phyloP scores from a whole-genome alignment of 2,329 filamentous ascomycete genomes.

The Penicillium expansum region DNA sequence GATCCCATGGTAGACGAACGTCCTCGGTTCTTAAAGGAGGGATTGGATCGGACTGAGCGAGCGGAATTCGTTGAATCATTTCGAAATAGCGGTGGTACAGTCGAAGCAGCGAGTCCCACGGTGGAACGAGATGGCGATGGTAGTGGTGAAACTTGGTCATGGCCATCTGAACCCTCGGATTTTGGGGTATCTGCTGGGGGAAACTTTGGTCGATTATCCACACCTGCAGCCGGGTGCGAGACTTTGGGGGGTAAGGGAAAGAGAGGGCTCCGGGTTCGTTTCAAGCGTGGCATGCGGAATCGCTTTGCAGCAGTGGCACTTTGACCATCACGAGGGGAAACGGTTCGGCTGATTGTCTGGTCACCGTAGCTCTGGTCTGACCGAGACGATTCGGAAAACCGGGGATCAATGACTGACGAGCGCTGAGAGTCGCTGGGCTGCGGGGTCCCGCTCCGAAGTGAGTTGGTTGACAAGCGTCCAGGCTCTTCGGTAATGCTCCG shows the following conservation, averaged over 20 bases:
- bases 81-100: slow-evolving; percentile 50
- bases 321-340: slow-evolving; percentile 58
- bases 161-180: slow-evolving; percentile 27
- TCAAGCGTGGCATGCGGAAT: slow-evolving; percentile 75
- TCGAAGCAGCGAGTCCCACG: slow-evolving; percentile 49
- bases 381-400: slow-evolving; percentile 81
- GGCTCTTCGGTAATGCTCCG: slow-evolving; percentile 63
- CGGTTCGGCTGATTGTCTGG: slow-evolving; percentile 55
- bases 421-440: slow-evolving; percentile 62
- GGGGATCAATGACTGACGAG: slow-evolving; percentile 60
- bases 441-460: slow-evolving; percentile 49
- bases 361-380: slow-evolving; percentile 82
- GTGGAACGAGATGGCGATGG: slow-evolving; percentile 54
- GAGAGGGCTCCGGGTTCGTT: slow-evolving; percentile 70
- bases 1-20: slow-evolving; percentile 91
- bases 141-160: slow-evolving; percentile 40
- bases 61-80: slow-evolving; percentile 63
- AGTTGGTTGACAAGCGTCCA: slow-evolving; percentile 48
- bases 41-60: slow-evolving; percentile 61
- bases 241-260: slow-evolving; percentile 84
- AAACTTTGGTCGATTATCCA: slow-evolving; percentile 19
- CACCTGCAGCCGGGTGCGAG: slow-evolving; percentile 12
- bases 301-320: slow-evolving; percentile 66
- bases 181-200: slow-evolving; percentile 23
- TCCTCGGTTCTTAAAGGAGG: slow-evolving; percentile 57